Conservation (phyloP, 1,284 basidiomycete species). For the Exobasidium rhododendri region DNA sequence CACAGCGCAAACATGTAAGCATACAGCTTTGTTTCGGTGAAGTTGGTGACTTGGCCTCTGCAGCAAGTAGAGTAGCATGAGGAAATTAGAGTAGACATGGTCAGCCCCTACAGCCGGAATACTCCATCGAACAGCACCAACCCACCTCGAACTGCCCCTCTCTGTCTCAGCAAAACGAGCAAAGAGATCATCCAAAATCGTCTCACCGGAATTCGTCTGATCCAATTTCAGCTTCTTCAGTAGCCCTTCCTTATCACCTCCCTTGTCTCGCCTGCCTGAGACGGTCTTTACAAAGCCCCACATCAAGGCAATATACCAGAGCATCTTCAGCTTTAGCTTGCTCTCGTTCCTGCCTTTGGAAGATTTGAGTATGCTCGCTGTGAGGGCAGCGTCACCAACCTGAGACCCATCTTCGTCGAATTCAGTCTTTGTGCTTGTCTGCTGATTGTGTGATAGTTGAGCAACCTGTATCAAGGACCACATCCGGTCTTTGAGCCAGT, state of each 20-base stretch:
- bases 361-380: conserved; percentile 19
- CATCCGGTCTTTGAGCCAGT: conserved; percentile 26
- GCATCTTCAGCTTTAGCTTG: conserved; percentile 18
- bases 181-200: conserved; percentile 27
- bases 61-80: conserved; percentile 15
- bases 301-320: conserved; percentile 27
- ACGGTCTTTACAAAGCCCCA: conserved; percentile 20
- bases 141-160: conserved; percentile 23
- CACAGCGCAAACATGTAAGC: conserved; percentile 44
- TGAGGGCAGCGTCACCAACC: conserved; percentile 2
- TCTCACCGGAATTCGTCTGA: conserved; percentile 14
- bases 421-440: neutral
- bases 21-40: conserved; percentile 41
- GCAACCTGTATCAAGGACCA: conserved; percentile 23
- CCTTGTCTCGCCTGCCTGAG: conserved; percentile 3
- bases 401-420: conserved; percentile 8
- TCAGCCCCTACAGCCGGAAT: too few species aligned
- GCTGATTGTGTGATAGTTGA: conserved; percentile 11
- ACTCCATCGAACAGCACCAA: too few species aligned
- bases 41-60: conserved; percentile 19
- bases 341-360: conserved; percentile 9
- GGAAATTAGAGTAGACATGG: neutral
- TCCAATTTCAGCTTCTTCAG: conserved; percentile 24
- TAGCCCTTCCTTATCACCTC: conserved; percentile 20
- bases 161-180: conserved; percentile 25